Evolutionary conservation across 768 basidiomycete species (phyloP), one percentile per base, ranked within the genome.

Genomic region (Nidula microcarpa): DNA sequence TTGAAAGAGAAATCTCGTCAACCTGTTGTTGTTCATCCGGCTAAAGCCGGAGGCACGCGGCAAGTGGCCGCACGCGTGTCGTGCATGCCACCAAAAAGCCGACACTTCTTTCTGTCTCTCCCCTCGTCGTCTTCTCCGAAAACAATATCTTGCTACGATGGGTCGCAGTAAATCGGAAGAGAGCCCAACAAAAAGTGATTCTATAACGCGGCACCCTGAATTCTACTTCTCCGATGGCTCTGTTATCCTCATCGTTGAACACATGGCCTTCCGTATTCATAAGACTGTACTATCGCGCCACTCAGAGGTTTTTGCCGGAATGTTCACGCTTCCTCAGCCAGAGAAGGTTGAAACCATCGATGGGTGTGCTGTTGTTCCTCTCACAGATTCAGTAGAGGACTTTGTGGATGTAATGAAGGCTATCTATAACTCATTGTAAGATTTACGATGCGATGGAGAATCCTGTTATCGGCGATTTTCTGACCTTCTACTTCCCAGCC

Each of bases 171-270:
- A 30, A 30, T 30, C 23, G 23, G 23, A 30, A 30, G 23, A 30
- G 23, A 30, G 4, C 23, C 4, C 23, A 30, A 30, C 23, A 30
- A 30, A 30, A 30, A 30, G 23, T 4, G 23, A 30, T 30, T 30
- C 23, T 30, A 51, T 41, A 17, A 66, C 56, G 1, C 66, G 65
- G 11, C 65, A 68, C 43, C 55, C 63, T 9, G 68, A 69, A 1
- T 77, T 77, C 50, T 78, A 75, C 75, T 65, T 76, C 14, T 70
- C 72, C 56, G 77, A 79, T 54, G 77, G 77, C 10, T 77, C 75
- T 1, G 74, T 78, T 43, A 65, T 79, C 1, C 65, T 79, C 5
- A 57, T 63, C 16, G 73, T 74, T n/a, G 65, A 74, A 47, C 57
- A 65, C 33, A 71, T 64, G 33, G 64, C 77, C 16, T 79, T 78